These are phyloP conservation scores for Solanum ossicruentum DNA, from an alignment of 257 asterid genomes.

Conservation along the genomic window DNA sequence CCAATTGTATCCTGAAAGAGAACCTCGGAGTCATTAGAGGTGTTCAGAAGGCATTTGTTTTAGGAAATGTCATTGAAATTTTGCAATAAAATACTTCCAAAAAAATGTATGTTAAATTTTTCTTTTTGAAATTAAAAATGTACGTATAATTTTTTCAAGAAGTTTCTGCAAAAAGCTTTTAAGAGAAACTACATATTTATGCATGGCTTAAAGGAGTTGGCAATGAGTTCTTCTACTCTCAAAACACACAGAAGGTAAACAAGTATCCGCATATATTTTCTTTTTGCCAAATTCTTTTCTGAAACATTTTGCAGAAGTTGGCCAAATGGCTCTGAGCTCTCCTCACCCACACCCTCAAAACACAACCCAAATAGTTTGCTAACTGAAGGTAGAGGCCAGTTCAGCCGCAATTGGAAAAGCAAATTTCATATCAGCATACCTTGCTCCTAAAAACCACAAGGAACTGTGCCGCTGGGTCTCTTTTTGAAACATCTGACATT, in stretches of 20 bases:
- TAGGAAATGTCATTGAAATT: not conserved
- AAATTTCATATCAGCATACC: slow-evolving; percentile 30
- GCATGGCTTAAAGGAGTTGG: not conserved
- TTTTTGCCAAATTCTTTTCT: not conserved
- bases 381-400: not conserved
- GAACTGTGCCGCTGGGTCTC: slow-evolving; percentile 99
- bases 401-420: not conserved
- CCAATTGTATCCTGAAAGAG: slow-evolving; percentile 83
- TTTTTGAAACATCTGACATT: slow-evolving; percentile 65
- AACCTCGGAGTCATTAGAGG: not conserved
- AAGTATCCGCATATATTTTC: not conserved
- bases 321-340: not conserved
- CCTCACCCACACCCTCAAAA: not conserved
- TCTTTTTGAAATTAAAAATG: not conserved
- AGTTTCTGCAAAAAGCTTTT: not conserved
- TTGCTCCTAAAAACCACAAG: slow-evolving; percentile 77
- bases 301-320: not conserved
- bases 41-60: not conserved
- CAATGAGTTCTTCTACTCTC: not conserved
- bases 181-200: not conserved
- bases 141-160: not conserved
- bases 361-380: not conserved
- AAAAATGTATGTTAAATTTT: not conserved
- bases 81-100: not conserved
- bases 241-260: not conserved